Evolutionary conservation across 805 yeast species (phyloP), one percentile per base, ranked within the genome.

Genomic region (Vanderwaltozyma yarrowii): DNA sequence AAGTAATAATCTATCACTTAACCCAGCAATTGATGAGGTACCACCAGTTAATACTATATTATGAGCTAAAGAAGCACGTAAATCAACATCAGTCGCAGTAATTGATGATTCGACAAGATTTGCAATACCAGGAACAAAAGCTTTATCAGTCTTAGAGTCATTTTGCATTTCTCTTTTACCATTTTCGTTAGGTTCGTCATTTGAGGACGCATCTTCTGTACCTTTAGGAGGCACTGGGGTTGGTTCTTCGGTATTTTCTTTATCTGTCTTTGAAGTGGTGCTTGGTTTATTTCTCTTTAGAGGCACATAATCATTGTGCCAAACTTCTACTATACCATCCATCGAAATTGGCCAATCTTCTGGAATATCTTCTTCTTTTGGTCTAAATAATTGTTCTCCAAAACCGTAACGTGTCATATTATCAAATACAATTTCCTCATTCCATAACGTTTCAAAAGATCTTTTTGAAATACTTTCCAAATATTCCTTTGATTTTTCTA

Each of bases 21-120:
- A 63, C 5, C 92, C 94, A 12, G 94, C 94, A 15, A 84, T 69
- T 40, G 84, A 68, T 7, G 94, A 79, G 0, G 80, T 69, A 3
- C 94, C 83, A 17, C 96, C 96, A 0, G 94, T 85, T 19, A 88
- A 69, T 14, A 88, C 82, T 38, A 88, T 79, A 54, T 87, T 87
- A 60, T 86, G 89, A 0, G 95, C 95, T 17, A 86, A 67, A 31
- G 86, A 81, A 1, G 95, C 81, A 42, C 94, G 71, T 46, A 83
- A 66, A 64, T 83, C 94, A 20, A 86, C 82, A 60, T 88, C 96
- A 34, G 79, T 51, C 18, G 71, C 40, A 69, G 65, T 35, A 71
- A 69, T 41, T 70, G 65, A 20, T 74, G 73, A 46, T 69, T 76
- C 32, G 72, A 71, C 39, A 74, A 87, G 64, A 41, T 73, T 78